Evolutionary conservation across 2,329 filamentous ascomycete species (phyloP), one percentile per base, ranked within the genome.

Genomic region (Amphichorda felina): DNA sequence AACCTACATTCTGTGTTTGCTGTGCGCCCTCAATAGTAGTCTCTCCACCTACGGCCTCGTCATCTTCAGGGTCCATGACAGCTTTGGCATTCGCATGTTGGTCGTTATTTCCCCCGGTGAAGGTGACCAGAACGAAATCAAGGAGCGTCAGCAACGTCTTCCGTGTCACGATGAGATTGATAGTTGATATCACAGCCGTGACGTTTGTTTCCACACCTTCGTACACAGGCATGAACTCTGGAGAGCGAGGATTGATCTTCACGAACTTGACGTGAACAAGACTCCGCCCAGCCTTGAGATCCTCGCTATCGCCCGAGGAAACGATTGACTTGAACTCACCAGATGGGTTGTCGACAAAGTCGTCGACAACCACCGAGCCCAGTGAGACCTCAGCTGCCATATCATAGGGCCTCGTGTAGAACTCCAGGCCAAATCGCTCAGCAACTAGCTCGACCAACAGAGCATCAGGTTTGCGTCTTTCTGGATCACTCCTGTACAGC

Each of bases 251-350:
- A 48, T 91, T 95, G 39, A 96, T 86, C 52, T 82, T 86, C 40
- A 86, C 71, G 49, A 94, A 94, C 50, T 89, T 94, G 47, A 98
- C 72, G 35, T 80, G 77, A 45, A 98, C 84, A 10, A 98, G 71
- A 46, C 93, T 86, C 40, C 83, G 75, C 41, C 84, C 78, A 39
- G 82, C 75, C 31, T 79, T 72, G 18, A 81, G 77, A 50, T 94
- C 89, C 30, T 79, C 74, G 6, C 62, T 57, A 33, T 80, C 76
- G 0, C 74, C 75, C 1, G 91, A 95, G 0, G 88, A 94, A n/a
- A 99, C 76, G 34, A 99, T 93, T 18, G 89, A 89, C 59, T 91
- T 94, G 66, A 99, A 98, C 50, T 96, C 89, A 7, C 82, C 80
- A 0, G 84, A 65, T 0, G 87, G 79, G 36, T 89, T 82, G 44